Evolutionary conservation across 2,329 filamentous ascomycete genomes (phyloP), one percentile per base, ranked within the genome.

Genomic region (Ophiostoma sp.): DNA sequence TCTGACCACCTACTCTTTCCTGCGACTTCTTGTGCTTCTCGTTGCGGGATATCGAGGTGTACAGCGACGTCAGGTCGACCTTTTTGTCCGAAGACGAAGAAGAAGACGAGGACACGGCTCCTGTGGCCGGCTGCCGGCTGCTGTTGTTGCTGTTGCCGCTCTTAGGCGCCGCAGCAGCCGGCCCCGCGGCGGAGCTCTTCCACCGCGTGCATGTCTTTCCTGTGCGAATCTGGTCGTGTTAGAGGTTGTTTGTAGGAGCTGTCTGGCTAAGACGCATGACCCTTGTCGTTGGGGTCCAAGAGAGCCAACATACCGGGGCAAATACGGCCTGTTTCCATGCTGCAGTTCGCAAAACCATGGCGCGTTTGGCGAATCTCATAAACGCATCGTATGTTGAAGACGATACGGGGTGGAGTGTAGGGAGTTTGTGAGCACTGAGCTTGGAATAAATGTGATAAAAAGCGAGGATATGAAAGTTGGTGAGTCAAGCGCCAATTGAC

Each of bases 11-110:
- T 82, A 87, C 86, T 77, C 86, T 82, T 74, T 88, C 85, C 71
- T 84, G 80, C 22, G 82, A 84, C 75, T 84, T 84, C 74, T 83
- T 84, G 74, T 84, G 81, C 76, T 83, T 86, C 76, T 85, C 84
- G n/a, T 82, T 82, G 75, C 82, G 82, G 7, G 82, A 82, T 50
- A 82, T 81, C 19, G 84, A 82, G 25, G 82, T 79, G 76, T 83
- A 84, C 5, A 80, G 78, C 1, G 74, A 75, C 3, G 75, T 70
- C 19, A 76, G 69, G 36, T 78, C 76, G 9, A 76, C 64, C 15
- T 70, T 36, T 36, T 73, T 66, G 42, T 55, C 69, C 39, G 25
- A 17, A 6, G 69, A 42, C 25, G 39, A 50, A 19, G 6, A 28
- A 52, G 36, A 50, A 11, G 63, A 59, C 19, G 72, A 22, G 4